Evolutionary conservation across 805 yeast genomes (phyloP).

Genomic region (Priceomyces castillae): DNA sequence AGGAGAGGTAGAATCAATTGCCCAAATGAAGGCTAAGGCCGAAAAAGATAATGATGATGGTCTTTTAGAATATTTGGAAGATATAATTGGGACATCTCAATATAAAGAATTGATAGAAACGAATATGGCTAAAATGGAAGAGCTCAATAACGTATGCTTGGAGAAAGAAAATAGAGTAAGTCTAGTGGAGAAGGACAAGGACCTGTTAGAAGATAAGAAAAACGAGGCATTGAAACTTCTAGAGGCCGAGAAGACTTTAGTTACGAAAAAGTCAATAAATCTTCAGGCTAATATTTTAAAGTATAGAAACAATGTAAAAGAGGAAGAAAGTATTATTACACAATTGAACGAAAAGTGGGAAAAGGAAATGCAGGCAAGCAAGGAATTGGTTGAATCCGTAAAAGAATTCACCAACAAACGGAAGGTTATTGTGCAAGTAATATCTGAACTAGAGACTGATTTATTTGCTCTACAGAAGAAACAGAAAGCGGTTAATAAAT

Average conservation of each 20-base stretch:
- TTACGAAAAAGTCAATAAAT: slow-evolving; percentile 50
- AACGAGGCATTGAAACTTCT: slow-evolving; percentile 67
- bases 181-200: slow-evolving; percentile 75
- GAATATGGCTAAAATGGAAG: slow-evolving; percentile 58
- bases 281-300: slow-evolving; percentile 51
- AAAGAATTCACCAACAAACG: slow-evolving; percentile 33
- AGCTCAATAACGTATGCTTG: slow-evolving; percentile 72
- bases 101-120: slow-evolving; percentile 78
- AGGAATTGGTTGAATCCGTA: slow-evolving; percentile 22
- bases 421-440: slow-evolving; percentile 17
- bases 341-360: slow-evolving; percentile 37
- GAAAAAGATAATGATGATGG: slow-evolving; percentile 93
- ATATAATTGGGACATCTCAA: slow-evolving; percentile 89
- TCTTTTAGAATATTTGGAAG: slow-evolving; percentile 87
- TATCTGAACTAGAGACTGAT: slow-evolving; percentile 17
- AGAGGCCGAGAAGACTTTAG: slow-evolving; percentile 58
- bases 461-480: slow-evolving; percentile 21
- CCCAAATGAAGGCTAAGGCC: slow-evolving; percentile 98
- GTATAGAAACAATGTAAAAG: slow-evolving; percentile 38
- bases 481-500: slow-evolving; percentile 39
- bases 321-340: slow-evolving; percentile 37
- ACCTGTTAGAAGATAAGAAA: slow-evolving; percentile 61
- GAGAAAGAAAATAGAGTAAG: slow-evolving; percentile 80
- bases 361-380: slow-evolving; percentile 24
- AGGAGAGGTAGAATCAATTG: slow-evolving; percentile 98